phyloP scores from a whole-genome alignment of 768 basidiomycete species.

The Hygrocybe punicea region DNA sequence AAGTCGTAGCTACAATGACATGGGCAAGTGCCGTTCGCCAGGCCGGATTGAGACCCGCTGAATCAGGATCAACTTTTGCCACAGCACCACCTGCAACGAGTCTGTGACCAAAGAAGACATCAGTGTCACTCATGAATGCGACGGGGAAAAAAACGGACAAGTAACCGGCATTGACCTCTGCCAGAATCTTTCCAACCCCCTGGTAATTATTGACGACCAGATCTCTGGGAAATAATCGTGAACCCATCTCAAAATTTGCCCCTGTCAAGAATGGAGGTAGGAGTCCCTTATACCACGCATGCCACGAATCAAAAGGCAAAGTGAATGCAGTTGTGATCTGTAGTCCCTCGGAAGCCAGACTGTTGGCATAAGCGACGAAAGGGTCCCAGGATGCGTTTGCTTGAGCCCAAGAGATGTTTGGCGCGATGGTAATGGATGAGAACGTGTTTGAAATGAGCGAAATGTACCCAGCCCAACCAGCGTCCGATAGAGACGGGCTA shows the following conservation, averaged over 20 bases:
- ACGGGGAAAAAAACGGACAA: not conserved
- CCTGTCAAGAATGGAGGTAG: conserved; percentile 17
- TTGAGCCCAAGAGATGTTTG: conserved; percentile 35
- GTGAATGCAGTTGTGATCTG: conserved; percentile 5
- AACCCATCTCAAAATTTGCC: conserved; percentile 25
- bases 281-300: conserved; percentile 18
- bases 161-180: conserved; percentile 9
- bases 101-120: conserved; percentile 22
- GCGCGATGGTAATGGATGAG: conserved; percentile 26
- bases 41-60: conserved; percentile 45
- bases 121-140: not conserved
- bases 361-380: conserved; percentile 30
- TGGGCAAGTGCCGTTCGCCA: conserved; percentile 45
- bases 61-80: conserved; percentile 32
- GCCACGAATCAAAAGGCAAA: conserved; percentile 24
- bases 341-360: conserved; percentile 21
- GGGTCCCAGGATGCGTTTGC: conserved; percentile 35
- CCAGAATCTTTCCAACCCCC: conserved; percentile 9
- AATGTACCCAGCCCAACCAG: conserved; percentile 45
- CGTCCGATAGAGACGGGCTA: conserved; percentile 38
- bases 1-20: conserved; percentile 19
- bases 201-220: conserved; percentile 17
- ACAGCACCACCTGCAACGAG: conserved; percentile 46
- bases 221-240: conserved; percentile 34
- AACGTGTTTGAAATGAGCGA: conserved; percentile 18